Conservation (phyloP, 768 basidiomycete species). For the Suillus occidentalis region DNA sequence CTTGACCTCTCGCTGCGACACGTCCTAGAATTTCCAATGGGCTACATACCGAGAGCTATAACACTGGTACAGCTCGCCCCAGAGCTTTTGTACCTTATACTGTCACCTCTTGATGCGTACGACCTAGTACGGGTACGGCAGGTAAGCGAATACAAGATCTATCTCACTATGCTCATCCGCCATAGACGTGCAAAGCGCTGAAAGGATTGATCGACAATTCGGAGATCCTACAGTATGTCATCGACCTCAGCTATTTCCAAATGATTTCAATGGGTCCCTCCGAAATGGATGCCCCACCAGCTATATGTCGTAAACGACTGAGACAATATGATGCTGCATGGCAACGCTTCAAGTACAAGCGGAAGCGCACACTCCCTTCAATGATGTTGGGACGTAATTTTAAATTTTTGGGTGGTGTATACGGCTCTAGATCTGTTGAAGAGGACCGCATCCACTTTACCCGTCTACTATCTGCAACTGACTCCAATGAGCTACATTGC, state of each 20-base stretch:
- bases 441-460: constrained; percentile 51
- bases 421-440: constrained; percentile 43
- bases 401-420: constrained; percentile 51
- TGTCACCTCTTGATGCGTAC: constrained; percentile 33
- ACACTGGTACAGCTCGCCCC: constrained; percentile 29
- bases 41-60: neutral
- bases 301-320: constrained; percentile 40
- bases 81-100: constrained; percentile 34
- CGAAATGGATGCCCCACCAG: constrained; percentile 31
- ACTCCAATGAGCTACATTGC: neutral
- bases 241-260: constrained; percentile 48
- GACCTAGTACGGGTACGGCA: constrained; percentile 37
- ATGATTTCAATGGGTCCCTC: constrained; percentile 36
- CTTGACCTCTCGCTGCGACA: neutral
- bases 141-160: constrained; percentile 21
- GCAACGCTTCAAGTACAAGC: constrained; percentile 45
- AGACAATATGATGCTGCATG: constrained; percentile 48
- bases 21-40: neutral
- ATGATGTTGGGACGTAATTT: constrained; percentile 49
- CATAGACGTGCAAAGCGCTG: constrained; percentile 42
- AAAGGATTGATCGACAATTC: constrained; percentile 40
- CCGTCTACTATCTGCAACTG: neutral
- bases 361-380: constrained; percentile 37
- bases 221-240: constrained; percentile 47
- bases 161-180: neutral